phyloP scores from a whole-genome alignment of 2,329 filamentous ascomycete genomes.

The Pseudocercospora ulei region DNA sequence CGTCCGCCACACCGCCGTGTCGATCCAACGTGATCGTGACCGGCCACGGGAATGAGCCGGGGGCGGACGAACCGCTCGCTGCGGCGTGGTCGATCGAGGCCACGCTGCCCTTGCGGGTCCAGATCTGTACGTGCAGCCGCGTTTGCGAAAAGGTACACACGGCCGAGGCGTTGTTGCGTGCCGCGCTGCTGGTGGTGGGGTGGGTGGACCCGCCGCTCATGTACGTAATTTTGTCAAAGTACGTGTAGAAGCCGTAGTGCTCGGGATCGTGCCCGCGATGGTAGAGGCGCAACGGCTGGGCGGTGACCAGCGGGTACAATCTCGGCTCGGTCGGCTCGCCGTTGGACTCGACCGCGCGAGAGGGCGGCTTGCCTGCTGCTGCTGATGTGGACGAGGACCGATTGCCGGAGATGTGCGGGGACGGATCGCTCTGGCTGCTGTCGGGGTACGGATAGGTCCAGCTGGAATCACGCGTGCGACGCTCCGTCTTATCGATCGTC shows the following conservation, averaged over 20 bases:
- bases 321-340: conserved; percentile 63
- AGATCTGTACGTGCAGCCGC: conserved; percentile 53
- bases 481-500: conserved; percentile 30
- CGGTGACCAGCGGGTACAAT: conserved; percentile 57
- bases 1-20: conserved; percentile 46
- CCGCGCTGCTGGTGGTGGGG: conserved; percentile 17
- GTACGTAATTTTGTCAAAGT: conserved; percentile 82
- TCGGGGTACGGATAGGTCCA: conserved; percentile 27
- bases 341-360: conserved; percentile 54
- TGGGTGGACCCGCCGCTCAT: conserved; percentile 46
- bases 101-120: conserved; percentile 42
- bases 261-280: conserved; percentile 71
- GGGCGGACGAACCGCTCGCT: conserved; percentile 42
- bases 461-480: conserved; percentile 15
- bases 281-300: conserved; percentile 73
- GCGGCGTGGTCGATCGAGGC: conserved; percentile 25
- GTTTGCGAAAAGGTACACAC: conserved; percentile 50
- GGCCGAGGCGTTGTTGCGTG: conserved; percentile 22
- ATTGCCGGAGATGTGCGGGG: conserved; percentile 15
- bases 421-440: conserved; percentile 23
- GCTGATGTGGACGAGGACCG: conserved; percentile 39
- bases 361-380: conserved; percentile 48
- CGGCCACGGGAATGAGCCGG: conserved; percentile 53
- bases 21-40: conserved; percentile 52
- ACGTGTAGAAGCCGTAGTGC: conserved; percentile 89